These are phyloP conservation scores for Xanthoconium stramineum DNA, from an alignment of 768 basidiomycete species.

Conservation along the genomic window DNA sequence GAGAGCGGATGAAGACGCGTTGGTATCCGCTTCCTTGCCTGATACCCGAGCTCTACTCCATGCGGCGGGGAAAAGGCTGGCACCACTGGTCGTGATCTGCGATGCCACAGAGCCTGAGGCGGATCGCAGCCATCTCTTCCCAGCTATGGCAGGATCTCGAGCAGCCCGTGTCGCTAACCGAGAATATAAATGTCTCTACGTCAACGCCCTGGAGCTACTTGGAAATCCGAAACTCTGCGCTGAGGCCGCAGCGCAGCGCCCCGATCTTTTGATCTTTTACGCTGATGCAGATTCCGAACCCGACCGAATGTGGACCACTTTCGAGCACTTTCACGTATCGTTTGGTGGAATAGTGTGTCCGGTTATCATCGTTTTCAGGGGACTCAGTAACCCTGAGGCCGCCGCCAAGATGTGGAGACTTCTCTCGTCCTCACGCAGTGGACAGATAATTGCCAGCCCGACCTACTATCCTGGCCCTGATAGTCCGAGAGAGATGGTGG, in stretches of 20 bases:
- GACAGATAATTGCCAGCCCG: slow-evolving; percentile 16
- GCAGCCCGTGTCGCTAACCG: neutral
- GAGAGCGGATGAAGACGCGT: slow-evolving; percentile 17
- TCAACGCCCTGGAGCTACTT: slow-evolving; percentile 1
- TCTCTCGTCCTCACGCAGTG: slow-evolving; percentile 11
- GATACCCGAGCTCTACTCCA: slow-evolving; percentile 18
- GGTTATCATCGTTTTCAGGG: slow-evolving; percentile 21
- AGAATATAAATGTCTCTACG: slow-evolving; percentile 14
- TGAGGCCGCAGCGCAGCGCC: slow-evolving; percentile 4
- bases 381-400: slow-evolving; percentile 13
- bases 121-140: slow-evolving; percentile 1
- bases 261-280: slow-evolving; percentile 25
- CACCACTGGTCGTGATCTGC: slow-evolving; percentile 16
- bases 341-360: slow-evolving; percentile 21
- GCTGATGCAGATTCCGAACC: slow-evolving; percentile 8
- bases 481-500: slow-evolving; percentile 9
- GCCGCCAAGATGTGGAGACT: slow-evolving; percentile 14
- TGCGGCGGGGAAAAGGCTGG: slow-evolving; percentile 8
- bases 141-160: slow-evolving; percentile 1
- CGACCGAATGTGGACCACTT: slow-evolving; percentile 10
- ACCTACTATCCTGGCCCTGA: slow-evolving; percentile 19
- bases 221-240: neutral
- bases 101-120: slow-evolving; percentile 9
- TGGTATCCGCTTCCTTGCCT: slow-evolving; percentile 19
- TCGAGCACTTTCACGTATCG: slow-evolving; percentile 16